Percentiles rank a stretch among this genome's conserved stretches.
Conservation (phyloP, 2,329 filamentous ascomycete species). For the Venturia oleaginea region DNA sequence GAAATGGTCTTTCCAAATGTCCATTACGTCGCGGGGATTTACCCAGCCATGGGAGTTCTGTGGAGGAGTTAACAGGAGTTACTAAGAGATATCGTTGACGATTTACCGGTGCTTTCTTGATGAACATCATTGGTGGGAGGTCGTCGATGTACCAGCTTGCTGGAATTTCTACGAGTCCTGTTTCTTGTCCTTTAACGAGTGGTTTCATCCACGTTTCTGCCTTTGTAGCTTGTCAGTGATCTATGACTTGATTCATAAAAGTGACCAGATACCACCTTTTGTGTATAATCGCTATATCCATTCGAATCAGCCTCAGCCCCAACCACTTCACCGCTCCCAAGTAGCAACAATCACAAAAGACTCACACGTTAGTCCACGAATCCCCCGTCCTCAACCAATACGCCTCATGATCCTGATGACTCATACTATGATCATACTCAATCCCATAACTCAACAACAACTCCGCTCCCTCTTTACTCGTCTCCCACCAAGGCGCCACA, state of each 20-base stretch:
- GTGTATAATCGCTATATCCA: not conserved
- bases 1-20: slow-evolving; percentile 58
- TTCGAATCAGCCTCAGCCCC: too few relatives aligned
- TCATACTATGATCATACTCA: slow-evolving; percentile 61
- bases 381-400: slow-evolving; percentile 58
- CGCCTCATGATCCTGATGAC: slow-evolving; percentile 54
- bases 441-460: slow-evolving; percentile 59
- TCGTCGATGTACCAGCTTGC: slow-evolving; percentile 46
- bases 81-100: slow-evolving; percentile 20
- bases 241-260: not conserved
- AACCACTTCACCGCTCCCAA: not conserved
- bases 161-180: slow-evolving; percentile 57
- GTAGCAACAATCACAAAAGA: not conserved
- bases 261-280: not conserved
- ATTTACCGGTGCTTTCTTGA: slow-evolving; percentile 53
- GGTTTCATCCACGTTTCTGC: slow-evolving; percentile 60
- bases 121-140: slow-evolving; percentile 63
- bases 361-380: slow-evolving; percentile 52
- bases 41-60: slow-evolving; percentile 45
- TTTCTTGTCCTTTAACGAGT: slow-evolving; percentile 48
- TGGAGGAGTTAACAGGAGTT: not conserved
- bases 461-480: slow-evolving; percentile 56
- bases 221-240: slow-evolving; percentile 46
- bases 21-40: slow-evolving; percentile 49
- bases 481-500: slow-evolving; percentile 70